These are phyloP conservation scores for Hypoxylon sp. DNA, from an alignment of 2,329 filamentous ascomycete genomes.

Conservation along the genomic window DNA sequence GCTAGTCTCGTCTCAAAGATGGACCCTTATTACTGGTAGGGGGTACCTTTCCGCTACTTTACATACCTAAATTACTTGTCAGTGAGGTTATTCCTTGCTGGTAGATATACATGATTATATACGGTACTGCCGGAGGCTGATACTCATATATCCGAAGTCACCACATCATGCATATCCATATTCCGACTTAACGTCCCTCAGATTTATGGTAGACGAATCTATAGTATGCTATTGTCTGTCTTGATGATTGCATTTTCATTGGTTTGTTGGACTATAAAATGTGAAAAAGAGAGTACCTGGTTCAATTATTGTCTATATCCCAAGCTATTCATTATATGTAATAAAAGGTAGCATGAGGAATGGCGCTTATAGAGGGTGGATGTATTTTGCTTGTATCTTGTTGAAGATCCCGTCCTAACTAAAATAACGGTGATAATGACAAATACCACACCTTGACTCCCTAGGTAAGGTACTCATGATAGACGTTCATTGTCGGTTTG, in stretches of 20 bases:
- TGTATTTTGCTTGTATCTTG: neutral
- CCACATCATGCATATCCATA: neutral
- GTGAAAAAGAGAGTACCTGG: neutral
- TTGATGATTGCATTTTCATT: neutral
- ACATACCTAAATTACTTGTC: neutral
- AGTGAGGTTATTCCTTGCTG: neutral
- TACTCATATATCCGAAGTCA: neutral
- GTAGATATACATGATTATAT: neutral
- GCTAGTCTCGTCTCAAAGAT: constrained; percentile 7
- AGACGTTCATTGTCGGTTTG: neutral
- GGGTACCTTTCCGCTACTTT: neutral
- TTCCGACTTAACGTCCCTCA: neutral
- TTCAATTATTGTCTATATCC: neutral
- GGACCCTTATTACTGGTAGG: constrained; percentile 14
- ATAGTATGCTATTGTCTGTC: neutral
- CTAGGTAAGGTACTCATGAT: neutral
- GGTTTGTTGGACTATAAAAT: neutral
- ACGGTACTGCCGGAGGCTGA: neutral
- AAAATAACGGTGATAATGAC: neutral
- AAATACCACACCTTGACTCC: neutral
- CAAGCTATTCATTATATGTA: neutral
- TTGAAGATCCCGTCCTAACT: neutral
- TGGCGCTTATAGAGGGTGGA: neutral
- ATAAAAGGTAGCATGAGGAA: neutral
- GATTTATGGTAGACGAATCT: neutral